phyloP scores from a whole-genome alignment of 495 filamentous ascomycete species.

The Penicillium odoratum region DNA sequence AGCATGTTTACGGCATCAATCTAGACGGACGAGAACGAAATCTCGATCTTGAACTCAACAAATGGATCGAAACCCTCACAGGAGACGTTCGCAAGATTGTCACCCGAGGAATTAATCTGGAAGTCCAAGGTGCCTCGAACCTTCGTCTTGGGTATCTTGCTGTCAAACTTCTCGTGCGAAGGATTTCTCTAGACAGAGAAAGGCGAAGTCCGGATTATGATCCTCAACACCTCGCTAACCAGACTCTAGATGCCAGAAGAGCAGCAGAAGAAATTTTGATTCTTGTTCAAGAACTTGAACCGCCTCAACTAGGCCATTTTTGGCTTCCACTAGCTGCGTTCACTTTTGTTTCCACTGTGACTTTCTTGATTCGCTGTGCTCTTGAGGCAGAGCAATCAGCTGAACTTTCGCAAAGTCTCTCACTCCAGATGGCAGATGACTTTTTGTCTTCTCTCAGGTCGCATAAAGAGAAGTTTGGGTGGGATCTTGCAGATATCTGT shows the following conservation, averaged over 20 bases:
- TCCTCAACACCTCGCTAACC: constrained; percentile 3
- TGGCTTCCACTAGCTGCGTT: constrained; percentile 38
- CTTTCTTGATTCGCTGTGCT: constrained; percentile 29
- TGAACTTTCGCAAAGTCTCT: constrained; percentile 4
- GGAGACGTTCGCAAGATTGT: constrained; percentile 26
- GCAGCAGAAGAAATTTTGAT: constrained; percentile 33
- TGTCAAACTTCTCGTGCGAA: constrained; percentile 33
- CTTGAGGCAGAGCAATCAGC: constrained; percentile 15
- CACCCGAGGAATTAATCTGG: constrained; percentile 20
- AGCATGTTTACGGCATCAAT: constrained; percentile 35
- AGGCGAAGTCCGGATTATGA: constrained; percentile 15
- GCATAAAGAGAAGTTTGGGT: constrained; percentile 14
- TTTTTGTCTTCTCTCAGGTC: constrained; percentile 6
- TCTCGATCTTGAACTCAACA: constrained; percentile 23
- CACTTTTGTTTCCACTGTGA: constrained; percentile 30
- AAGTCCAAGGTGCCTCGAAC: constrained; percentile 35
- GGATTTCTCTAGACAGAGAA: constrained; percentile 29
- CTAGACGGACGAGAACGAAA: constrained; percentile 5
- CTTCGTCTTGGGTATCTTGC: constrained; percentile 40
- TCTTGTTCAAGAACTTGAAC: constrained; percentile 33
- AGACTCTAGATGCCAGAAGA: constrained; percentile 13
- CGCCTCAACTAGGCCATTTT: constrained; percentile 27
- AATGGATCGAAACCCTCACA: constrained; percentile 28
- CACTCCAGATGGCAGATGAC: constrained; percentile 20
- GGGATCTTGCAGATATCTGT: constrained; percentile 24